Evolutionary conservation across 139 green algal genomes (phyloP).

Genomic region (Axilococcus clingmanii): DNA sequence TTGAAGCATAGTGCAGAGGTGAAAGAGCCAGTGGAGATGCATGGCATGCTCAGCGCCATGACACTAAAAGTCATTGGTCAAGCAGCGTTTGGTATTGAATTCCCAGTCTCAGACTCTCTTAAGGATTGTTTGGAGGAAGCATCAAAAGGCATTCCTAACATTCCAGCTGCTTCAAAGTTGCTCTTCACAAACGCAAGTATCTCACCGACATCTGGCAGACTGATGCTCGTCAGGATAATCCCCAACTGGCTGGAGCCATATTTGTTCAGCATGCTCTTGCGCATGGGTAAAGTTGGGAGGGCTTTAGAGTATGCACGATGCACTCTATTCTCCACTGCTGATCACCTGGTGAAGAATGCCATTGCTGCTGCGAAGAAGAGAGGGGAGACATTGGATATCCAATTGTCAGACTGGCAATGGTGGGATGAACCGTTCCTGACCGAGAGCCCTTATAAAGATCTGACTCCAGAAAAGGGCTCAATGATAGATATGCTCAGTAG

Average conservation of each 20-base stretch:
- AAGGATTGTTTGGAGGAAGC: neutral
- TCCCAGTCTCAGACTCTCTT: neutral
- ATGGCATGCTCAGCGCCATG: constrained; percentile 15
- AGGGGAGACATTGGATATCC: constrained; percentile 2
- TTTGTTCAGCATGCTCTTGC: constrained; percentile 10
- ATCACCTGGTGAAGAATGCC: constrained; percentile 9
- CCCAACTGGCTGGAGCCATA: constrained; percentile 6
- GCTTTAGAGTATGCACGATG: constrained; percentile 12
- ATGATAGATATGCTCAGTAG: no score
- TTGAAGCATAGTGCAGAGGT: neutral
- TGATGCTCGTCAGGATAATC: no score
- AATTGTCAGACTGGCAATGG: constrained; percentile 16
- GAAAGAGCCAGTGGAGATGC: constrained; percentile 9
- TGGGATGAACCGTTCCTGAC: constrained; percentile 3
- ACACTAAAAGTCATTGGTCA: constrained; percentile 23
- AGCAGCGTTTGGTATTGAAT: constrained; percentile 9
- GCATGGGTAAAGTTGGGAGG: neutral
- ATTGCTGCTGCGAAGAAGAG: neutral
- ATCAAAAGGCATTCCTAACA: neutral
- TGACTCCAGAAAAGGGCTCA: no score
- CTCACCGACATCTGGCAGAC: no score
- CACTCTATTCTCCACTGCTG: constrained; percentile 6
- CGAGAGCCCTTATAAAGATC: constrained; percentile 10
- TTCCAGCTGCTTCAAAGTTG: constrained; percentile 1
- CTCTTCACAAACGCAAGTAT: no score